Percentiles rank a stretch among this genome's conserved stretches.
Evolutionary conservation across 306 rosid species (phyloP).

Genomic region (Vigna trinervia): DNA sequence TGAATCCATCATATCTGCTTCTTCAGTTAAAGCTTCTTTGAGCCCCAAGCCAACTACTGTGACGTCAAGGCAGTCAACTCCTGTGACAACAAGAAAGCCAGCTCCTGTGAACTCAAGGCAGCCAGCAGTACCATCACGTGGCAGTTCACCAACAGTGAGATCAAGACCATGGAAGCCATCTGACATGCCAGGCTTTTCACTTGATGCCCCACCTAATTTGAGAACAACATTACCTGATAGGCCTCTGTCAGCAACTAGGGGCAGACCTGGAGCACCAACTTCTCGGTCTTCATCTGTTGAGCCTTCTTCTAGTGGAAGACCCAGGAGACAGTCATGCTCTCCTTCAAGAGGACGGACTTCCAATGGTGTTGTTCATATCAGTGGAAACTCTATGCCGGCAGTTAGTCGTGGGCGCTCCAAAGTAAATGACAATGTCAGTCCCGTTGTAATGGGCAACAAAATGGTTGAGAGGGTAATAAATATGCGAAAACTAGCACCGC

Average conservation of each 20-base stretch:
- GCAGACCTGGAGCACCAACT: slow-evolving; percentile 95
- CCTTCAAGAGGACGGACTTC: slow-evolving; percentile 91
- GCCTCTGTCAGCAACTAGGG: slow-evolving; percentile 86
- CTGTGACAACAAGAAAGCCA: slow-evolving; percentile 57
- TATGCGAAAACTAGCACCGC: slow-evolving; percentile 92
- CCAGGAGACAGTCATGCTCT: slow-evolving; percentile 91
- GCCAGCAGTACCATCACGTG: slow-evolving; percentile 74
- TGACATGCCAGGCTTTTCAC: slow-evolving; percentile 94
- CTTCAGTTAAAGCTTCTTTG: slow-evolving; percentile 60
- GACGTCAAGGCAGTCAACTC: slow-evolving; percentile 60
- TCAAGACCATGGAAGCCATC: slow-evolving; percentile 96
- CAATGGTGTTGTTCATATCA: slow-evolving; percentile 66
- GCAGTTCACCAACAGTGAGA: slow-evolving; percentile 86
- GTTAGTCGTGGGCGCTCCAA: slow-evolving; percentile 69
- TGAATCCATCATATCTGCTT: slow-evolving; percentile 61
- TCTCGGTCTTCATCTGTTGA: slow-evolving; percentile 90
- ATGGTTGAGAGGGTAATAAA: slow-evolving; percentile 96
- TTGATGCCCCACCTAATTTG: slow-evolving; percentile 91
- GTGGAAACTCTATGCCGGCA: slow-evolving; percentile 95
- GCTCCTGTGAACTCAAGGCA: slow-evolving; percentile 57
- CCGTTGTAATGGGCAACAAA: slow-evolving; percentile 79
- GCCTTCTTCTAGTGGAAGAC: slow-evolving; percentile 77
- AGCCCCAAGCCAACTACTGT: slow-evolving; percentile 63
- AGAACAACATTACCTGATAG: slow-evolving; percentile 90
- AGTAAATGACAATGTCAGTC: slow-evolving; percentile 82